These are phyloP conservation scores for Diutina mesorugosa DNA, from an alignment of 1,139 yeast genomes.

Conservation along the genomic window DNA sequence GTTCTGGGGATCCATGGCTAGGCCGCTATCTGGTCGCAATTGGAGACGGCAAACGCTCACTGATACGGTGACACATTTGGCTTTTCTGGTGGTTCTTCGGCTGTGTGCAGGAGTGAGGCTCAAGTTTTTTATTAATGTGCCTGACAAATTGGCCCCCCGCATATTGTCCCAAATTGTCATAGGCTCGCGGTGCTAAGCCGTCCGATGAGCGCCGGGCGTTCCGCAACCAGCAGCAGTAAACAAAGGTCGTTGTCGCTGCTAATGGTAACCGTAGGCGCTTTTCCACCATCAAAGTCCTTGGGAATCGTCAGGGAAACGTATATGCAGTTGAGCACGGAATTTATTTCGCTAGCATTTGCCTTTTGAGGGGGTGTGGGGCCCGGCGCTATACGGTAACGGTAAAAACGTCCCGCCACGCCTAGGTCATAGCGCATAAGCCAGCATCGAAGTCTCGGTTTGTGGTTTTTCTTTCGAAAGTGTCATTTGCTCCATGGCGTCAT, in stretches of 20 bases:
- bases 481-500: background rate
- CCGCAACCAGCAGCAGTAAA: background rate
- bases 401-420: background rate
- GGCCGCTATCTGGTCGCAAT: background rate
- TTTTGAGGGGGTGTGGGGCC: background rate
- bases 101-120: background rate
- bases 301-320: too few species aligned
- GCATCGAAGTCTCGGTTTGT: background rate
- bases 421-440: background rate
- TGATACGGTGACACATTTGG: background rate
- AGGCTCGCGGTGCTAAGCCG: background rate
- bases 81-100: background rate
- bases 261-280: too few species aligned
- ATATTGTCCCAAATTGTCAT: background rate
- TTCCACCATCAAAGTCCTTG: too few species aligned
- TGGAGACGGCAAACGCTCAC: background rate
- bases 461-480: background rate
- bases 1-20: conserved; percentile 62
- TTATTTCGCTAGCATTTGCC: background rate
- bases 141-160: too few species aligned
- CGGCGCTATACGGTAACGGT: background rate
- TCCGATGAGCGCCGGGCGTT: background rate
- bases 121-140: too few species aligned
- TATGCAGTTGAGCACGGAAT: background rate
- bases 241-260: too few species aligned